phyloP scores from a whole-genome alignment of 306 rosid genomes.

The Datisca glomerata region DNA sequence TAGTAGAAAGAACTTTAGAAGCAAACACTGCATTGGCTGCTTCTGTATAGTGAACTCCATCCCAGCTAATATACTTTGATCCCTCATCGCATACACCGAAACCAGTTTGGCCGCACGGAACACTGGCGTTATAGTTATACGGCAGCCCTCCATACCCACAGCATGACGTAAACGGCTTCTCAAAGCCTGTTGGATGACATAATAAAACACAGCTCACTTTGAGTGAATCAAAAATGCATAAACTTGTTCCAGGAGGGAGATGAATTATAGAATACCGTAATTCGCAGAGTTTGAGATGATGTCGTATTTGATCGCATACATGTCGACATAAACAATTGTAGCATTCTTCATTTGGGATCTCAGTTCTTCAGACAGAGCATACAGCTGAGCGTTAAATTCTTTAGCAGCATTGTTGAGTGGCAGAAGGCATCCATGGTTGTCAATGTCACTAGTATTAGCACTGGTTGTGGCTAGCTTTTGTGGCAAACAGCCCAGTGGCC shows the following conservation, averaged over 20 bases:
- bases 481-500: slow-evolving; percentile 20
- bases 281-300: slow-evolving; percentile 7
- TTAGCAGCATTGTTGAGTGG: slow-evolving; percentile 16
- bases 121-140: slow-evolving; percentile 13
- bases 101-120: slow-evolving; percentile 11
- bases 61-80: slow-evolving; percentile 21
- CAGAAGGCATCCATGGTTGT: slow-evolving; percentile 15
- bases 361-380: slow-evolving; percentile 8
- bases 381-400: slow-evolving; percentile 11
- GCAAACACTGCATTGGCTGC: slow-evolving; percentile 21
- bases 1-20: slow-evolving; percentile 19
- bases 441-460: slow-evolving; percentile 5
- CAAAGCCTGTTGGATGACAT: slow-evolving; percentile 10
- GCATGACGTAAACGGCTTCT: slow-evolving; percentile 17
- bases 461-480: slow-evolving; percentile 8
- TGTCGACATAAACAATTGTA: slow-evolving; percentile 15
- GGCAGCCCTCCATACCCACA: slow-evolving; percentile 27
- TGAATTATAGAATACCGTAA: slow-evolving; percentile 4
- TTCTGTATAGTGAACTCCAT: slow-evolving; percentile 24
- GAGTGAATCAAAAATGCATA: no score
- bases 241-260: no score
- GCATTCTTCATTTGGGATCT: slow-evolving; percentile 16
- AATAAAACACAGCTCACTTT: no score
- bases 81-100: slow-evolving; percentile 15
- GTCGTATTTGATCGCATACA: slow-evolving; percentile 18